Base-by-base conservation (phyloP, 2,329 filamentous ascomycete genomes). In the Exophiala mesophila region DNA sequence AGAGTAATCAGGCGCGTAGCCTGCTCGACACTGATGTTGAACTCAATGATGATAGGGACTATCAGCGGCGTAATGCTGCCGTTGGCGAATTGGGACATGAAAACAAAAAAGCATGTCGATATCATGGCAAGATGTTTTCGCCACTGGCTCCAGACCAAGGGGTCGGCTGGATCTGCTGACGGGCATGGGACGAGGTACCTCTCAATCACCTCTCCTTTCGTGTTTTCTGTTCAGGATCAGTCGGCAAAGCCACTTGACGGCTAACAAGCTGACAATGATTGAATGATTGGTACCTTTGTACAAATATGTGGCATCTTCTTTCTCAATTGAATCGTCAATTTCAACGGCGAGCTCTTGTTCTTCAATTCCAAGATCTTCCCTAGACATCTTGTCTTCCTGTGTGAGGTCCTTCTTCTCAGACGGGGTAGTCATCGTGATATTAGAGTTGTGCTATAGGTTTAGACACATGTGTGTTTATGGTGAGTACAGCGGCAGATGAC, bases 321-420 rank as follows among this genome's bases (percentile, higher is more conserved):
- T 33, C 8, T 33, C 16, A 8, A 17, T 15, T 33, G 9, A 17
- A 9, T 12, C 30, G 16, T 9, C 16, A 17, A 12, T 33, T n/a
- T n/a, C n/a, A n/a, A n/a, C n/a, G 30, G 16, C 9, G 7, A 17
- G 9, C 30, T 33, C 30, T 17, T 33, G 30, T 15, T 33, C 30
- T 33, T 33, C 30, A 17, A 33, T 15, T 12, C 30, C 30, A 12
- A 15, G 9, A 17, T 33, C 30, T 9, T 64, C 45, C 66, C 62
- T 43, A 67, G 59, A 3, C 64, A 65, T 41, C 68, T 65, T 34
- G 6, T 33, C 6, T 13, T 29, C 16, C 12, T 12, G 31, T 20
- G 8, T 29, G 33, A 36, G 17, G 28, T 13, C 9, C 21, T 35
- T 33, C 30, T 33, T 12, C 16, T 33, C 30, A 15, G 40, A 21